Base-by-base conservation (phyloP, 495 filamentous ascomycete species). In the Aspergillus coremiiformis region DNA sequence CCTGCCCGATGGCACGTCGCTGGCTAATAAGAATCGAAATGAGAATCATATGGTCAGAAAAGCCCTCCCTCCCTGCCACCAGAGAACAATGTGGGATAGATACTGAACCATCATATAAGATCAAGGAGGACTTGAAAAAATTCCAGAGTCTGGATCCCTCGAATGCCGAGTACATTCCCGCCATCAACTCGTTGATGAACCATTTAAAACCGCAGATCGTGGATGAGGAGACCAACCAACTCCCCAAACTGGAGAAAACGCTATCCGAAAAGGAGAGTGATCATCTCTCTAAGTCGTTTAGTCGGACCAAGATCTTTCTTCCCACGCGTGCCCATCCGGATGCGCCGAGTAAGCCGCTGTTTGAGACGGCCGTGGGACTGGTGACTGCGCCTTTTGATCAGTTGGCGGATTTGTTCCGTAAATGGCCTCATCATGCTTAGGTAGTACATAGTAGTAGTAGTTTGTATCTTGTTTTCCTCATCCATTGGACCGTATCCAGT, bases 241-340 rank as follows among this genome's bases (percentile, higher is more conserved):
- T 83, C 9, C 48, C 55, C 0, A 68, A 68, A 11, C 62, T 86
- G 2, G 83, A 86, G 57, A 55, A 67, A 12, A 55, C 59, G 0
- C 53, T 86, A 2, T 60, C 59, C 0, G 53, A 51, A 0, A 66
- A 69, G 1, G 66, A 69, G 12, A 78, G 74, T 6, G 62, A 67
- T 29, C 24, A 49, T 1, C 52, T 86, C 17, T 77, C 80, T 4
- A 70, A 65, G 20, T 73, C 68, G 42, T 84, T 85, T 49, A 70
- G 64, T 12, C 66, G 75, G 22, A 84, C 81, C 27, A 86, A 87
- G 66, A 66, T 71, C 29, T 82, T 86, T 58, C 76, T 79, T 0
- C 82, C 82, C 0, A 78, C 78, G 2, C 69, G 77, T 7, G 76
- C 75, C 17, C 81, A 84, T 59, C 79, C 80, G 17, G 59, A 44